Base-by-base conservation (phyloP, 1,139 yeast species). In the Nadsonia commutata region DNA sequence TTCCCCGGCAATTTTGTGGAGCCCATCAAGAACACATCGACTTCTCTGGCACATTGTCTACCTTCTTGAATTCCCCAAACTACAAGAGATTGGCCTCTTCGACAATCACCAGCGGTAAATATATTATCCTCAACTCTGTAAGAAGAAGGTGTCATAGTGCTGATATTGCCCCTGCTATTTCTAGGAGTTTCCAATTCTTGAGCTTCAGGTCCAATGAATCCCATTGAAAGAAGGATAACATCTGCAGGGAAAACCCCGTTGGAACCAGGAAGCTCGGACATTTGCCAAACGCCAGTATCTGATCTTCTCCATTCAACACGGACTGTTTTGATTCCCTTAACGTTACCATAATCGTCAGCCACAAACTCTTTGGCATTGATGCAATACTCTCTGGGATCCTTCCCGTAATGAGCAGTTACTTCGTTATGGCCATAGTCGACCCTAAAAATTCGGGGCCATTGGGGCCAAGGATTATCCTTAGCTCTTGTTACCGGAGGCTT, bases 11-110 rank as follows among this genome's bases (percentile, higher is more conserved):
- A 73, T 59, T 84, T 73, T 31, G 95, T 74, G 49, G 74, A 65
- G 31, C 90, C 86, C 78, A 78, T 78, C 63, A 90, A 71, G 62
- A 64, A 82, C 55, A 70, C 64, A 59, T 90, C 98, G 49, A 90
- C 93, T 56, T 84, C 88, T 54, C 95, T 76, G 37, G 98, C 98
- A 74, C 95, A 84, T 66, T 90, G 96, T 69, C 97, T 79, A 54
- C 98, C 98, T 68, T 90, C 98, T 67, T 90, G 97, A 56, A 90
- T 90, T 67, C 97, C 98, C 97, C 98, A 90, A 46, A 90, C 98
- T 62, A 90, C 93, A 62, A 90, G 76, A 3, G 95, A 85, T 70
- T 90, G 98, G 31, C 98, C 98, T 67, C 98, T 80, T 71, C 98
- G 81, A 69, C 97, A 90, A 65, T 90, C 98, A 66, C 98, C 98